A percentile compares a stretch with the other conserved stretches of the same genome.
Conservation (phyloP, 345 rosid species). For the Melaleuca alternifolia region DNA sequence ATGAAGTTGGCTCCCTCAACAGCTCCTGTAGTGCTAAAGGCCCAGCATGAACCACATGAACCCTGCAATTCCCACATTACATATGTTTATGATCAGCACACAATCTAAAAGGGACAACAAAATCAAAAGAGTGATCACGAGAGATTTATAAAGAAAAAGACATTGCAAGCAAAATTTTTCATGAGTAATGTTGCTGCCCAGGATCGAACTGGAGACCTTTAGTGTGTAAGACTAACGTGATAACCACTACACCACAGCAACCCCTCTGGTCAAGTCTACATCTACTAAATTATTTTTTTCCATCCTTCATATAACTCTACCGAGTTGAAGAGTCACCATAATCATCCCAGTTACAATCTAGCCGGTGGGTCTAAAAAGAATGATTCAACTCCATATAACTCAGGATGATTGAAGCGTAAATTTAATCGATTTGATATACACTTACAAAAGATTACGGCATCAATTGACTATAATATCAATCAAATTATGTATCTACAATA, state of each 20-base stretch:
- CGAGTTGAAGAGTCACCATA: no score
- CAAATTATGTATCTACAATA: not conserved
- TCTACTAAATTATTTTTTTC: no score
- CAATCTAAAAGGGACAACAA: not conserved
- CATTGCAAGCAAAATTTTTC: not conserved
- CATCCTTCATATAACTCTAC: no score
- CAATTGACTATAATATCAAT: not conserved
- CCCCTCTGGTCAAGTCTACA: rapidly evolving
- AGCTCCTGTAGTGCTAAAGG: conserved; percentile 85
- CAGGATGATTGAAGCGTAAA: not conserved
- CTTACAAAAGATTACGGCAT: not conserved
- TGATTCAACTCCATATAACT: no score
- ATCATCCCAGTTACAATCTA: no score
- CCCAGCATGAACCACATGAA: conserved; percentile 90
- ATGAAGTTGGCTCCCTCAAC: conserved; percentile 78
- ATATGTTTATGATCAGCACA: not conserved
- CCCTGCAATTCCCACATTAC: conserved; percentile 31
- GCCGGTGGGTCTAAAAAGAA: no score
- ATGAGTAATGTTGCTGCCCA: conserved; percentile 24
- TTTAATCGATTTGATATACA: not conserved
- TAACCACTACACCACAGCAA: not conserved
- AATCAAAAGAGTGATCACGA: not conserved
- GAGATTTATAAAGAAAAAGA: not conserved
- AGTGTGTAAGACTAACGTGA: conserved; percentile 19
- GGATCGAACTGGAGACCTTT: conserved; percentile 40